phyloP scores from a whole-genome alignment of 2,329 filamentous ascomycete genomes.

The Scedosporium minutisporum region DNA sequence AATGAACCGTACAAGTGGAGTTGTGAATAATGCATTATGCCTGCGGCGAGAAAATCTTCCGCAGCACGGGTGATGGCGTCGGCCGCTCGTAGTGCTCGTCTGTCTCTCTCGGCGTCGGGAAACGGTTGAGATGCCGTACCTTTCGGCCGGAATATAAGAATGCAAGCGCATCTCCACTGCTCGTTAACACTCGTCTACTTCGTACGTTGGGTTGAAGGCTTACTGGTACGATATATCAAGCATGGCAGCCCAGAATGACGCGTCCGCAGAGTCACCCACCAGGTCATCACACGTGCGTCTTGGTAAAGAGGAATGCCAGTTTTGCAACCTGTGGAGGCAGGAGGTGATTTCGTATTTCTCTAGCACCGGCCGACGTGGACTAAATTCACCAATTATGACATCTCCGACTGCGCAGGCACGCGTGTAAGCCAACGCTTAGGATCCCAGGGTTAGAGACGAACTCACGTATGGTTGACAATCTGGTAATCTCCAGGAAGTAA shows the following conservation, averaged over 20 bases:
- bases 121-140: background rate
- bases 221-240: too few relatives aligned
- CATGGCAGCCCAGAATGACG: too few relatives aligned
- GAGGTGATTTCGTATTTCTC: slow-evolving; percentile 12
- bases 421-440: too few relatives aligned
- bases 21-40: slow-evolving; percentile 24
- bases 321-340: slow-evolving; percentile 19
- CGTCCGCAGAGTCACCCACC: slow-evolving; percentile 7
- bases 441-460: too few relatives aligned
- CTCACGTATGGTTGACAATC: too few relatives aligned
- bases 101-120: slow-evolving; percentile 15
- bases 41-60: slow-evolving; percentile 26
- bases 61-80: slow-evolving; percentile 26
- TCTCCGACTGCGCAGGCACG: too few relatives aligned
- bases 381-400: too few relatives aligned
- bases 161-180: slow-evolving; percentile 13
- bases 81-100: slow-evolving; percentile 22
- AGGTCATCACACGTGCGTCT: slow-evolving; percentile 28
- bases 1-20: slow-evolving; percentile 23
- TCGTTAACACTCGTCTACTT: too few relatives aligned
- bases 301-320: slow-evolving; percentile 19
- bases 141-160: background rate
- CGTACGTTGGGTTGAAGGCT: too few relatives aligned
- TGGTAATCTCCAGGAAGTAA: too few relatives aligned
- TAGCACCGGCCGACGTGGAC: too few relatives aligned